A percentile compares a stretch with the other conserved stretches of the same genome.
These are phyloP conservation scores for Larix kaempferi DNA, from an alignment of 75 land plant genomes.

Conservation along the genomic window DNA sequence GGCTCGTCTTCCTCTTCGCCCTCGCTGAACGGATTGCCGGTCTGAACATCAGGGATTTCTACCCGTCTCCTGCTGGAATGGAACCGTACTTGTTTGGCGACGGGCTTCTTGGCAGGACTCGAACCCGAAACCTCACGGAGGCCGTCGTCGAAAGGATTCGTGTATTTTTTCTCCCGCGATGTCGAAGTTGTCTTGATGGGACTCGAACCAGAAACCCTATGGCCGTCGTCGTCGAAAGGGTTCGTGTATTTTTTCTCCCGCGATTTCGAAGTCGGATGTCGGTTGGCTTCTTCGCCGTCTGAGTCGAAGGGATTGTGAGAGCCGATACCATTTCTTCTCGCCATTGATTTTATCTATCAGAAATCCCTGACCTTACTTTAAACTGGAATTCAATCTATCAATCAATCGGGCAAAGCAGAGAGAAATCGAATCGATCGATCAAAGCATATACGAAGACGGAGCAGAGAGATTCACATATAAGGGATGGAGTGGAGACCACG, in stretches of 20 bases:
- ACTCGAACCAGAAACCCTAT: neutral
- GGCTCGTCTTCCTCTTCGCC: neutral
- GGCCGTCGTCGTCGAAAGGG: constrained; percentile 17
- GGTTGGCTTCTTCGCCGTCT: constrained; percentile 19
- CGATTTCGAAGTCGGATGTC: neutral
- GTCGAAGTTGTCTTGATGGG: neutral
- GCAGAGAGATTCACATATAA: no score
- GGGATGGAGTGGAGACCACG: no score
- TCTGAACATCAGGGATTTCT: neutral
- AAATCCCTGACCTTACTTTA: neutral
- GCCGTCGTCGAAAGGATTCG: constrained; percentile 22
- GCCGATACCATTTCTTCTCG: neutral
- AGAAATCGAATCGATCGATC: no score
- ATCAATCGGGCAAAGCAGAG: no score
- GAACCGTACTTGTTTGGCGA: neutral
- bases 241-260: constrained; percentile 1
- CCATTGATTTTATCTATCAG: neutral
- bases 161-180: neutral
- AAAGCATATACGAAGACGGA: no score
- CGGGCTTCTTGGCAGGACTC: neutral
- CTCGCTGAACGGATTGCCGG: constrained; percentile 8
- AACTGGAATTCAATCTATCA: no score
- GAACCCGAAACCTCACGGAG: neutral
- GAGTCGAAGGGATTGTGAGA: constrained; percentile 24
- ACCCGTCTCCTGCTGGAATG: neutral